Evolutionary conservation across 2,329 filamentous ascomycete species (phyloP), one percentile per base, ranked within the genome.

Genomic region (Pestalotiopsis sp.): DNA sequence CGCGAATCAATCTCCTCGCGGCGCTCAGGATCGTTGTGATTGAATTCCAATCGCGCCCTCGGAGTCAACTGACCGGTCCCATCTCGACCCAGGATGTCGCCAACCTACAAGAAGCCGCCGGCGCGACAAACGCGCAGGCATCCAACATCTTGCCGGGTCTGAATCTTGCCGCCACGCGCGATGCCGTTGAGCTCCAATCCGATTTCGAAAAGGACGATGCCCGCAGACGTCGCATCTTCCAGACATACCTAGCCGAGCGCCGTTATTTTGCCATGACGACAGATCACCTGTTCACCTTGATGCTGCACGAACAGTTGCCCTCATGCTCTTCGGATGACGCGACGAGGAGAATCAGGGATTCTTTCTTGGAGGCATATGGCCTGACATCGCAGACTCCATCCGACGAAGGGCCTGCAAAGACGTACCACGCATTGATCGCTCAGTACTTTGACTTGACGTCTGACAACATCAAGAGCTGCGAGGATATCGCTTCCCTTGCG

Each of bases 41-140:
- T 59, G 96, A 98, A 84, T 92, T 92, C 84, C 95, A 98, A 80
- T 88, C 87, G 71, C 89, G 94, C 44, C 84, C 94, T n/a, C 85
- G 88, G n/a, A 85, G 85, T 59, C 90, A 94, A 73, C 86, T 98
- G 1, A 84, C 89, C 56, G 87, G 87, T 14, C 88, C 89, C 1
- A 88, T 95, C 67, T 94, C 93, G 0, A 89, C 91, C 60, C 93
- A 96, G 73, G 93, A 97, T 82, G 84, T 89, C 17, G 86, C 90
- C 67, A 94, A 93, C 74, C 81, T 97, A 59, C 90, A 92, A 74
- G 91, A 92, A 73, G 92, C 92, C 17, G 88, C 91, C 13, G 91
- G 91, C 22, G 84, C 89, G 35, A 87, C 86, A 68, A 90, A 88
- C 77, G 79, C 84, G 13, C 85, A 88, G 70, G 83, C 86, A 76